Evolutionary conservation across 164 flowering plant species (phyloP), one percentile per base, ranked within the genome.

Genomic region (Annona cherimola): DNA sequence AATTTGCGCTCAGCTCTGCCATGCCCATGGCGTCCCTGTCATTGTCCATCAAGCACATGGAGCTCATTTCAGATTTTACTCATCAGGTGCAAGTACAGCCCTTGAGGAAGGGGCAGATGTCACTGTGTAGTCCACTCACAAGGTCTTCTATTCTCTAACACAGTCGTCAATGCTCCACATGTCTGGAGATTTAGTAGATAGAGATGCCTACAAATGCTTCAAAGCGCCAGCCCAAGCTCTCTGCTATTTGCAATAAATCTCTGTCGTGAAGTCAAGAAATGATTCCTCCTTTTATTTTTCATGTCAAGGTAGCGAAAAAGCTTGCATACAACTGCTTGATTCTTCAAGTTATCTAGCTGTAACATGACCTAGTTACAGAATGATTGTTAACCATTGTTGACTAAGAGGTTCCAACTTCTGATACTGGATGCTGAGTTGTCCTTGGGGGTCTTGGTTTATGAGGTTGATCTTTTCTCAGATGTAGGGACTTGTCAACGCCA

Each of bases 21-120:
- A 84, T 73, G 71, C 73, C 11, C 59, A 72, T 57, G 81, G 80
- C 14, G 76, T 86, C 69, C 88, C 90, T 6, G 1, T 86, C 19
- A 83, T 86, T 69, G 86, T 84, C 41, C 85, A 86, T 59, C 87
- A 86, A 76, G 90, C 87, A 14, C 86, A 84, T 77, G 90, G 87
- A 26, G 87, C 87, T 7, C 86, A 86, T 71, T 83, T 86, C 46
- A 83, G 81, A 55, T 83, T 86, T 76, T 86, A 86, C 71, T 69
- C 45, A 12, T 66, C 57, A 45, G 79, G 84, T 19, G 87, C 89
- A 11, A 50, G 19, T 45, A 77, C 87, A n/a, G 84, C 86, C 42
- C 86, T 86, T 18, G 70, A 80, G 69, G 87, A 84, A 80, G 87
- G 86, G 44, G 85, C 84, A 12, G 90, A 86, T 69, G 73, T 86